Conservation (phyloP, 1,284 basidiomycete genomes). For the Trichosporon faecale region DNA sequence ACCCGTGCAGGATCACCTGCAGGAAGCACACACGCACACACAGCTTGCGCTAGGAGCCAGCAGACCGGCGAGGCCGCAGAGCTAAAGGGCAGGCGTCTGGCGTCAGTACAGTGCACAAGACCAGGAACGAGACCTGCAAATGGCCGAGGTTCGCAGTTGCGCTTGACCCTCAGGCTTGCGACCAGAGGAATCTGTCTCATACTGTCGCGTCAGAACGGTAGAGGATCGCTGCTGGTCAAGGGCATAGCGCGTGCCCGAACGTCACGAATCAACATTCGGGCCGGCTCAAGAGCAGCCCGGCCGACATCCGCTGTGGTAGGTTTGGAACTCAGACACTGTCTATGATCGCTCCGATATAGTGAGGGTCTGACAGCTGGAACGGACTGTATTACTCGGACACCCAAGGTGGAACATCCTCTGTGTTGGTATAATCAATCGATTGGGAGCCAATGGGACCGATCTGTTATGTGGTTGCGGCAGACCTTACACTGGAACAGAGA, state of each 20-base stretch:
- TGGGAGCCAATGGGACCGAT: background rate
- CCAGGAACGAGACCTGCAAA: background rate
- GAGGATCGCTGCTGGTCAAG: background rate
- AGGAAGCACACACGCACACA: background rate
- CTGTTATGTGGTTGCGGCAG: too few species aligned
- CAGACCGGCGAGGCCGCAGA: too few species aligned
- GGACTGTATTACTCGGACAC: background rate
- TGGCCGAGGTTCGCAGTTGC: background rate
- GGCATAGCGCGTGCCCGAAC: background rate
- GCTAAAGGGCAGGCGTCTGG: background rate
- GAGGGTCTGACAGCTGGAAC: background rate
- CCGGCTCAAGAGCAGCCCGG: background rate
- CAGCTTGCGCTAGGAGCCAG: background rate
- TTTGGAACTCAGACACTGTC: background rate
- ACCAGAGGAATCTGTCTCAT: too few species aligned
- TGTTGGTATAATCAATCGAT: background rate
- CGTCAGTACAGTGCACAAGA: background rate
- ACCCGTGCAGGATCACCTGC: background rate
- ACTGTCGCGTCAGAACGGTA: background rate
- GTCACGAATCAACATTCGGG: background rate
- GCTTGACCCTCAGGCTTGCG: too few species aligned
- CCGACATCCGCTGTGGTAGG: background rate
- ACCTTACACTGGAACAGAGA: too few species aligned
- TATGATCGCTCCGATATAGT: background rate
- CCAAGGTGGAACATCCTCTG: background rate